Percentiles rank a stretch among this genome's conserved stretches.
phyloP scores from a whole-genome alignment of 345 rosid genomes.

The Nephelium lappaceum region DNA sequence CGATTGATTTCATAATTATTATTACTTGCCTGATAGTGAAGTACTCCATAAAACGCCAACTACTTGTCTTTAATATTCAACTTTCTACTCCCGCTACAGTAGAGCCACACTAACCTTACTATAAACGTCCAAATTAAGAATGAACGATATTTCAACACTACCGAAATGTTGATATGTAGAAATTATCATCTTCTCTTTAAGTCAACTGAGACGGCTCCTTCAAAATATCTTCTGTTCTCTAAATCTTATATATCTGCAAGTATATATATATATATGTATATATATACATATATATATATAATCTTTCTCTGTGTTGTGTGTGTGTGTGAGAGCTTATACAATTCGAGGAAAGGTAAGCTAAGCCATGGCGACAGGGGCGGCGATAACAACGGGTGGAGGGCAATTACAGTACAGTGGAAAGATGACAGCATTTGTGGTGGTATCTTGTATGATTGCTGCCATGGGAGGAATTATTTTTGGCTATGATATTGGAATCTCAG shows the following conservation, averaged over 20 bases:
- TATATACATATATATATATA: too few relatives aligned
- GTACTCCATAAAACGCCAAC: not conserved
- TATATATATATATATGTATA: too few relatives aligned
- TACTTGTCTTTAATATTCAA: too few relatives aligned
- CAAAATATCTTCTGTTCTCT: not conserved
- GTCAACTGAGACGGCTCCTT: conserved; percentile 18
- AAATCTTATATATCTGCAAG: too few relatives aligned
- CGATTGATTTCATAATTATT: not conserved
- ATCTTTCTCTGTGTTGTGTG: too few relatives aligned
- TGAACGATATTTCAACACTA: not conserved
- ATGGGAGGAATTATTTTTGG: conserved; percentile 91
- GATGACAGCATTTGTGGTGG: conserved; percentile 60
- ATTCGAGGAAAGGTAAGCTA: not conserved
- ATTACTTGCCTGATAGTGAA: not conserved
- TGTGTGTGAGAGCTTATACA: not conserved
- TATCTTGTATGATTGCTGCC: conserved; percentile 85
- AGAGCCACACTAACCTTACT: too few relatives aligned
- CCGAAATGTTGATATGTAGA: not conserved
- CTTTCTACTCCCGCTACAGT: not conserved
- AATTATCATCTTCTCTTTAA: not conserved
- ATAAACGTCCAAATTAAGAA: too few relatives aligned
- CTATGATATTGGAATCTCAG: conserved; percentile 84
- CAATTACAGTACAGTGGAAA: conserved; percentile 44
- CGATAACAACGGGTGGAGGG: conserved; percentile 24
- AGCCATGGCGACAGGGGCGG: conserved; percentile 52